A percentile compares a stretch with the other conserved stretches of the same genome.
These are phyloP conservation scores for Mycothermus thermophilus DNA, from an alignment of 495 filamentous ascomycete species.

Conservation along the genomic window DNA sequence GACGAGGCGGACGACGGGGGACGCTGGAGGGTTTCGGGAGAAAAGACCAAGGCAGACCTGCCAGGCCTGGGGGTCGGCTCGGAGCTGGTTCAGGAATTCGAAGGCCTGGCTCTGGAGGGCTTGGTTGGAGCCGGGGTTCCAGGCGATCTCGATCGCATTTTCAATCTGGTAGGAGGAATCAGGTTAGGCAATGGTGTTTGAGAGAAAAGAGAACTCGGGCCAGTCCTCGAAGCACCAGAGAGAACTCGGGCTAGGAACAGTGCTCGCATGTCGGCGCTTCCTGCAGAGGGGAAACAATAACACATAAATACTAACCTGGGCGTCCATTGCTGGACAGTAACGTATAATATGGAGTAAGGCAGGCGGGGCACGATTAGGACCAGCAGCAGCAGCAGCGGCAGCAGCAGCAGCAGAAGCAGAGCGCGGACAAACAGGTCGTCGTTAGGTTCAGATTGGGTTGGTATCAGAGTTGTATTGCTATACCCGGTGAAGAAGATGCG, in stretches of 20 bases:
- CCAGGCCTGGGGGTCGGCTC: conserved; percentile 65
- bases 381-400: no score
- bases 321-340: conserved; percentile 18
- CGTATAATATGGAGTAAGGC: conserved; percentile 1
- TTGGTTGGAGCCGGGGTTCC: conserved; percentile 58
- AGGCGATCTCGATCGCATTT: conserved; percentile 84
- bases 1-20: conserved; percentile 74
- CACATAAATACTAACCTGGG: conserved; percentile 15
- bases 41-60: conserved; percentile 78
- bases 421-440: no score
- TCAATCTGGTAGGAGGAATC: conserved; percentile 49
- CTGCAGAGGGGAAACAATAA: conserved; percentile 7
- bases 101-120: conserved; percentile 72
- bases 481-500: no score
- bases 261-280: conserved; percentile 2
- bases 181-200: no score
- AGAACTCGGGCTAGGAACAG: no score
- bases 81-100: conserved; percentile 72
- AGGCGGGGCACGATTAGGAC: no score
- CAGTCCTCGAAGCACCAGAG: no score
- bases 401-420: no score
- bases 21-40: conserved; percentile 58
- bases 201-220: no score
- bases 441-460: no score
- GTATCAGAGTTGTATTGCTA: no score